phyloP scores from a whole-genome alignment of 2,329 filamentous ascomycete genomes.

The Phialocephala sp. region DNA sequence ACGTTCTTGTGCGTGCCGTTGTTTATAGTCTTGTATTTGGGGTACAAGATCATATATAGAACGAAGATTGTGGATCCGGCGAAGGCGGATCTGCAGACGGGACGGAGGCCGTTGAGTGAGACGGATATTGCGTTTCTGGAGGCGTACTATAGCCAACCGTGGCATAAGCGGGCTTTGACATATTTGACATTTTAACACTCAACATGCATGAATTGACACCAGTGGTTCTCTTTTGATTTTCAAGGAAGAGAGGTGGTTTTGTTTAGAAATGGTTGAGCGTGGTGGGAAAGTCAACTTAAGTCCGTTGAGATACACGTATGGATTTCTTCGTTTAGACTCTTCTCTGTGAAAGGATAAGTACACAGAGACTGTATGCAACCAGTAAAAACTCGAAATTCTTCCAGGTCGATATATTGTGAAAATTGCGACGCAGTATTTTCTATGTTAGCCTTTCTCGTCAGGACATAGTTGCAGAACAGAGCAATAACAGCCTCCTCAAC shows the following conservation, averaged over 20 bases:
- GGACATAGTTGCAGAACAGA: too few relatives aligned
- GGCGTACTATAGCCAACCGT: constrained; percentile 1
- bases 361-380: too few relatives aligned
- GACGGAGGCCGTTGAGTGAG: constrained; percentile 8
- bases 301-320: too few relatives aligned
- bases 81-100: constrained; percentile 8
- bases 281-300: not conserved
- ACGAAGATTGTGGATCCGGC: constrained; percentile 11
- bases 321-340: too few relatives aligned
- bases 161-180: constrained; percentile 3
- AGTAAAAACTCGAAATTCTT: too few relatives aligned
- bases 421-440: too few relatives aligned
- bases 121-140: constrained; percentile 11
- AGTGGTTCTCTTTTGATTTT: not conserved
- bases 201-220: too few relatives aligned
- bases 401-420: too few relatives aligned
- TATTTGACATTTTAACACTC: not conserved
- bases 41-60: constrained; percentile 6
- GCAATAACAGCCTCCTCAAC: too few relatives aligned
- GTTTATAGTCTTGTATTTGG: constrained; percentile 9
- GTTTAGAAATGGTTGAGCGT: not conserved
- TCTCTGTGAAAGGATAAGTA: too few relatives aligned
- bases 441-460: too few relatives aligned
- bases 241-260: not conserved
- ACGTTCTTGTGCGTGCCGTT: constrained; percentile 13